These are phyloP conservation scores for Scleroderma citrinum DNA, from an alignment of 768 basidiomycete genomes.

Conservation along the genomic window DNA sequence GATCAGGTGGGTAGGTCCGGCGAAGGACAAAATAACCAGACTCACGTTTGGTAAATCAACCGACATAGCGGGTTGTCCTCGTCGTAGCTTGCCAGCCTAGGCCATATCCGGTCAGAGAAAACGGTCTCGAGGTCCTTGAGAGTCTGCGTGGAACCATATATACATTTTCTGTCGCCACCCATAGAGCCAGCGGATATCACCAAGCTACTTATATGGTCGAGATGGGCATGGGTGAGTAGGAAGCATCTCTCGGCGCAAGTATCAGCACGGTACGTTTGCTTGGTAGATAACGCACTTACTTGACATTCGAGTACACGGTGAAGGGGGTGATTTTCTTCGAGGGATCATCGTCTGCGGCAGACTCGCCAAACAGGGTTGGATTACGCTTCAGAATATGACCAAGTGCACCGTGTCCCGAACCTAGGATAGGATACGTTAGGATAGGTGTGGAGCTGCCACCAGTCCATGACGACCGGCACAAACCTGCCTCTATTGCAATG, in stretches of 20 bases:
- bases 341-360: constrained; percentile 6
- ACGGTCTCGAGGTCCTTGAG: constrained; percentile 64
- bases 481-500: constrained; percentile 84
- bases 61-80: constrained; percentile 53
- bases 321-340: constrained; percentile 16
- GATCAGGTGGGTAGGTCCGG: background rate
- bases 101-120: constrained; percentile 82
- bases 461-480: constrained; percentile 2
- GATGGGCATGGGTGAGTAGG: constrained; percentile 82
- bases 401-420: constrained; percentile 83
- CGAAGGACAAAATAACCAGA: constrained; percentile 9
- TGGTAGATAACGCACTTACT: constrained; percentile 15
- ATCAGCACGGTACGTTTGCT: background rate
- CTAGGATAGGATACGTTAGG: constrained; percentile 32
- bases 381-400: constrained; percentile 50
- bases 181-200: constrained; percentile 81
- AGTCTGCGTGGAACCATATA: constrained; percentile 55
- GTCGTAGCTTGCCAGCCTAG: constrained; percentile 73
- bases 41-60: constrained; percentile 62
- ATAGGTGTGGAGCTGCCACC: background rate
- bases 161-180: constrained; percentile 51
- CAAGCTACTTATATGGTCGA: constrained; percentile 84
- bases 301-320: constrained; percentile 28
- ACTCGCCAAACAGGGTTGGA: constrained; percentile 46
- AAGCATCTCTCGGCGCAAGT: constrained; percentile 51